Percentiles rank a stretch among this genome's conserved stretches.
Conservation (phyloP, 495 filamentous ascomycete genomes). For the Penicillium goetzii region DNA sequence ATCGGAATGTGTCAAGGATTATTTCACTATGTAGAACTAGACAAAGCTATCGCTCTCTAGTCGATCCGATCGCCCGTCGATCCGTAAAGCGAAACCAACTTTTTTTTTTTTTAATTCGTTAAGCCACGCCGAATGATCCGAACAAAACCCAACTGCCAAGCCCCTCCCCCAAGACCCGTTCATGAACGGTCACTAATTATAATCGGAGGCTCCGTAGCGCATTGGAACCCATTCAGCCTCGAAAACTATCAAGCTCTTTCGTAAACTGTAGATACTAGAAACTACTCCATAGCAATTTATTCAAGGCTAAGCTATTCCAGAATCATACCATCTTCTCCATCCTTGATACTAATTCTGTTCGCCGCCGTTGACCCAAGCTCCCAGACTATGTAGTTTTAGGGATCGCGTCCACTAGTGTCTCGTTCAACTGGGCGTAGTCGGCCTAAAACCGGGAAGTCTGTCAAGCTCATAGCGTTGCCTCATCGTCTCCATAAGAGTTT, state of each 20-base stretch:
- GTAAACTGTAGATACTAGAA: no score
- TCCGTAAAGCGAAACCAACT: background rate
- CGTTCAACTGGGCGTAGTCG: background rate
- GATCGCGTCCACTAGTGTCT: slow-evolving; percentile 15
- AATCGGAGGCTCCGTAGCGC: background rate
- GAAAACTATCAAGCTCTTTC: background rate
- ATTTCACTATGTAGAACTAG: background rate
- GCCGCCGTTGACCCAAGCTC: slow-evolving; percentile 16
- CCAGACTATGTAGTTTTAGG: slow-evolving; percentile 13
- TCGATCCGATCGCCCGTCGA: slow-evolving; percentile 8
- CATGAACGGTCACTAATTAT: background rate
- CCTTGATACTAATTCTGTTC: background rate
- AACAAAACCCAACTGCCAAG: background rate
- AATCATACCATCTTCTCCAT: background rate
- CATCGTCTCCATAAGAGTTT: background rate
- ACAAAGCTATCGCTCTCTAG: background rate
- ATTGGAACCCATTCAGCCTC: background rate
- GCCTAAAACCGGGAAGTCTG: slow-evolving; percentile 9
- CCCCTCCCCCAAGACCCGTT: background rate
- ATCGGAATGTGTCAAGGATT: slow-evolving; percentile 9
- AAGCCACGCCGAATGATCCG: background rate
- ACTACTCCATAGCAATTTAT: background rate
- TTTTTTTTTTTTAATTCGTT: background rate
- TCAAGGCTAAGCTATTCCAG: slow-evolving; percentile 8
- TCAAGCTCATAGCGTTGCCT: slow-evolving; percentile 8